phyloP scores from a whole-genome alignment of 2,329 filamentous ascomycete genomes.

The Cadophora luteo-olivacea region DNA sequence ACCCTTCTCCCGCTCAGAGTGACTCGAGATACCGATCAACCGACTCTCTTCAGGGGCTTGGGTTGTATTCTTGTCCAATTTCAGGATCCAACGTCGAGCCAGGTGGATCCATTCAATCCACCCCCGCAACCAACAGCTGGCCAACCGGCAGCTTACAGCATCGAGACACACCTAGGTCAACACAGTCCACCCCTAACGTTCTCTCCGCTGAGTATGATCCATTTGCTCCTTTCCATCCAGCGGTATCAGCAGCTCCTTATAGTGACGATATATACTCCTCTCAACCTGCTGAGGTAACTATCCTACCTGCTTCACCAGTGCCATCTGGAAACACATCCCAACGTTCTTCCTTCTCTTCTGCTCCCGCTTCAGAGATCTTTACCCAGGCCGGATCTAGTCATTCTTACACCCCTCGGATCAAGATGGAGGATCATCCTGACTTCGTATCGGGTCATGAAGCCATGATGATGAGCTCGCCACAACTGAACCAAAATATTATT shows the following conservation, averaged over 20 bases:
- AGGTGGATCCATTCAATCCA: constrained; percentile 34
- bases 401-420: constrained; percentile 42
- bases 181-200: constrained; percentile 49
- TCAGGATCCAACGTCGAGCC: constrained; percentile 38
- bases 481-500: constrained; percentile 35
- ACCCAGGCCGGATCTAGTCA: constrained; percentile 42
- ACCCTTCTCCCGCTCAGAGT: constrained; percentile 45
- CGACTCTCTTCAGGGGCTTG: constrained; percentile 41
- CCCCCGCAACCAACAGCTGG: constrained; percentile 40
- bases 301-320: constrained; percentile 41
- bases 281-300: constrained; percentile 46
- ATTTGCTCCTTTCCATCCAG: constrained; percentile 55
- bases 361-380: constrained; percentile 43
- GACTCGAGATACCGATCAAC: constrained; percentile 41
- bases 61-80: constrained; percentile 43
- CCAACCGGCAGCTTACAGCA: constrained; percentile 37
- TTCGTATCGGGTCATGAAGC: constrained; percentile 36
- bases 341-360: constrained; percentile 45
- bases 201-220: constrained; percentile 58
- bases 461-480: constrained; percentile 40
- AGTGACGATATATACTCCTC: constrained; percentile 55
- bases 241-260: constrained; percentile 50
- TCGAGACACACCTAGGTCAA: constrained; percentile 37
- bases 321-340: constrained; percentile 43
- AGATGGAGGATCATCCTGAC: constrained; percentile 44